phyloP scores from a whole-genome alignment of 306 rosid genomes.

The peach (Prunus persica) region Prunus_persica_NCBIv2 NC_034009.1:25788501-25789000 shows the following conservation, averaged over 20 bases:
- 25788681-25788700: slow-evolving; percentile 20
- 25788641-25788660: slow-evolving; percentile 25
- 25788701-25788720: background rate
- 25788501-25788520: too few species aligned
- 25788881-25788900: slow-evolving; percentile 62
- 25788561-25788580: too few species aligned
- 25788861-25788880: slow-evolving; percentile 93
- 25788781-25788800: slow-evolving; percentile 67
- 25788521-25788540: too few species aligned
- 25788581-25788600: too few species aligned
- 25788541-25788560: too few species aligned
- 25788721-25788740: background rate
- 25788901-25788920: slow-evolving; percentile 56
- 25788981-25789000: background rate
- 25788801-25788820: slow-evolving; percentile 93
- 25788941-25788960: background rate
- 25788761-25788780: slow-evolving; percentile 17
- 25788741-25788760: slow-evolving; percentile 46
- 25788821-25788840: slow-evolving; percentile 90
- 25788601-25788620: too few species aligned
- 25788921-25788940: background rate
- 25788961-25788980: background rate
- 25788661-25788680: slow-evolving; percentile 55
- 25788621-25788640: slow-evolving; percentile 46
- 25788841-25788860: slow-evolving; percentile 85